Evolutionary conservation across 768 basidiomycete genomes (phyloP).

Genomic region (Xerocomellus intermedius): DNA sequence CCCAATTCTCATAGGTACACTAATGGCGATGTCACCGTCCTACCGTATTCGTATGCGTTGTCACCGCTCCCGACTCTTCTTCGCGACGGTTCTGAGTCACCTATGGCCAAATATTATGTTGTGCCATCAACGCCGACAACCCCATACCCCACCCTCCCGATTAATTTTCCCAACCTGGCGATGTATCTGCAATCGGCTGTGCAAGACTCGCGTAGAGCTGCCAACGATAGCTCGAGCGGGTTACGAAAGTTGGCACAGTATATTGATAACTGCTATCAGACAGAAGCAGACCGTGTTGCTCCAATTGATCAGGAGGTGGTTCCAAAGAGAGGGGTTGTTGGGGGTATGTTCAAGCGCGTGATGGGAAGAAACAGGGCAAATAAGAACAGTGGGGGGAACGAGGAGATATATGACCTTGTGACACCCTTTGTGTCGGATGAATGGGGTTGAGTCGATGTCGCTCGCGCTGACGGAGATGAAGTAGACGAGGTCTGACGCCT

Average conservation of each 20-base stretch:
- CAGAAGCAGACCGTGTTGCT: constrained; percentile 28
- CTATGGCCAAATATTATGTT: constrained; percentile 66
- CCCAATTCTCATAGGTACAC: constrained; percentile 47
- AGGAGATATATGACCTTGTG: constrained; percentile 78
- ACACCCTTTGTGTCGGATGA: constrained; percentile 81
- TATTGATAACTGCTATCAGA: constrained; percentile 66
- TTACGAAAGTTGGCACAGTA: constrained; percentile 67
- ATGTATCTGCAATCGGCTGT: constrained; percentile 72
- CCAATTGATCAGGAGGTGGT: constrained; percentile 36
- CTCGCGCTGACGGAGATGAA: neutral
- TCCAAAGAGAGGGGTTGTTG: constrained; percentile 44
- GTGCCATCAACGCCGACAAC: constrained; percentile 58
- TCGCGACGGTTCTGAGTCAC: constrained; percentile 60
- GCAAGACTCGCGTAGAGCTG: constrained; percentile 62
- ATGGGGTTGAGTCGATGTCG: constrained; percentile 47
- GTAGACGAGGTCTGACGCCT: neutral
- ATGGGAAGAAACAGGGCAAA: constrained; percentile 50
- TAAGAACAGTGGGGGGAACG: constrained; percentile 57
- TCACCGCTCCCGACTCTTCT: constrained; percentile 59
- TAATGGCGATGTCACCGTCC: constrained; percentile 57
- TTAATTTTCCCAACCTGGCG: constrained; percentile 73
- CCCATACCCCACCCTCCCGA: constrained; percentile 70
- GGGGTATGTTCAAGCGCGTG: constrained; percentile 55
- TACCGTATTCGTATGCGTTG: constrained; percentile 73
- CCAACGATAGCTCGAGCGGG: constrained; percentile 58